These are phyloP conservation scores for Cytospora schulzeri DNA, from an alignment of 2,329 filamentous ascomycete genomes.

Conservation along the genomic window DNA sequence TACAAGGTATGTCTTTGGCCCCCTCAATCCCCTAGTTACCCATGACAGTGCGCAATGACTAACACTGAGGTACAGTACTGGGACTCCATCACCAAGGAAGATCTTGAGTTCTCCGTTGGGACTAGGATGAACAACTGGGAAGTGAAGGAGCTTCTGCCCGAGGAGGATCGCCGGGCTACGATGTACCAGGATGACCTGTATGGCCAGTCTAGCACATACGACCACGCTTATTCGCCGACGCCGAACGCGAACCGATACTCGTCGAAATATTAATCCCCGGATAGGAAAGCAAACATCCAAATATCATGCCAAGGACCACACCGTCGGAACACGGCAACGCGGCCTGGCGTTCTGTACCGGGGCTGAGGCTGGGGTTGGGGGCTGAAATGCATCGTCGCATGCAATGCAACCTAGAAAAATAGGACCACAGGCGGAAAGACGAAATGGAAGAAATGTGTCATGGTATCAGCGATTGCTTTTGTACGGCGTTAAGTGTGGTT, in stretches of 20 bases:
- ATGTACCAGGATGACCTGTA: conserved; percentile 71
- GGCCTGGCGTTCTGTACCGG: neutral
- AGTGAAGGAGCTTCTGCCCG: conserved; percentile 84
- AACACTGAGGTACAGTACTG: conserved; percentile 69
- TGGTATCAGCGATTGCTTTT: conserved; percentile 5
- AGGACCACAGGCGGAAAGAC: neutral
- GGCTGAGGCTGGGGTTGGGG: neutral
- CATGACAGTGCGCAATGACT: neutral
- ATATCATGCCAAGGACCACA: neutral
- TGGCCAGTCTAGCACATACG: conserved; percentile 57
- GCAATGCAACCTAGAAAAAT: neutral
- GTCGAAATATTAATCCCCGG: conserved; percentile 47
- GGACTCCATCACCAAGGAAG: conserved; percentile 98
- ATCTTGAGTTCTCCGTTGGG: conserved; percentile 96
- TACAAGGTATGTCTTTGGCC: conserved; percentile 71
- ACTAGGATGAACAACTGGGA: conserved; percentile 98
- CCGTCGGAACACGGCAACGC: neutral
- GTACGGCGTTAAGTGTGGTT: conserved; percentile 8
- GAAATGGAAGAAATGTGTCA: conserved; percentile 1
- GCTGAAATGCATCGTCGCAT: neutral
- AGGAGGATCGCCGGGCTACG: conserved; percentile 76
- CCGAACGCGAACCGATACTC: conserved; percentile 36
- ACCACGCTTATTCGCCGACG: conserved; percentile 52
- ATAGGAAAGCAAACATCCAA: neutral
- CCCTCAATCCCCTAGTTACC: neutral